phyloP scores from a whole-genome alignment of 2,329 filamentous ascomycete genomes.

The Epichloe sp. region DNA sequence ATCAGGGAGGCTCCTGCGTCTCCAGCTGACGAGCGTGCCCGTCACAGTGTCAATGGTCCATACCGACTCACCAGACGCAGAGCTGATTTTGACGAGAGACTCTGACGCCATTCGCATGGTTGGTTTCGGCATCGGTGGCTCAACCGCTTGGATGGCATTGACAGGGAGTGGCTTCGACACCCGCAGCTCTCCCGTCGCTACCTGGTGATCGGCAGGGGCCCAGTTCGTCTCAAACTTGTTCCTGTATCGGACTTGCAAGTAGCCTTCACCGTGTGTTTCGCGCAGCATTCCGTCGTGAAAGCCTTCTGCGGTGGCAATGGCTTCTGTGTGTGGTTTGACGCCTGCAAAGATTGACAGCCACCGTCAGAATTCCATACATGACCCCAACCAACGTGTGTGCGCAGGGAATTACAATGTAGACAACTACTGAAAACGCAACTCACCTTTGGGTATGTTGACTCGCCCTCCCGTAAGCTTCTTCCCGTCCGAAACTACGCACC shows the following conservation, averaged over 20 bases:
- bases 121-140: slow-evolving; percentile 10
- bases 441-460: slow-evolving; percentile 28
- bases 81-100: slow-evolving; percentile 19
- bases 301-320: slow-evolving; percentile 19
- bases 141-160: slow-evolving; percentile 8
- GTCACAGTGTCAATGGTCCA: slow-evolving; percentile 32
- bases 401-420: too few species aligned
- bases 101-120: slow-evolving; percentile 10
- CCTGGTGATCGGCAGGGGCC: slow-evolving; percentile 35
- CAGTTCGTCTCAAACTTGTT: slow-evolving; percentile 32
- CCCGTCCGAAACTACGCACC: slow-evolving; percentile 28
- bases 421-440: slow-evolving; percentile 3
- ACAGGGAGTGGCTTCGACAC: slow-evolving; percentile 23
- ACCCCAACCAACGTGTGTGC: too few species aligned
- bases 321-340: slow-evolving; percentile 29
- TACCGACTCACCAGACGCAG: slow-evolving; percentile 19
- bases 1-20: slow-evolving; percentile 15
- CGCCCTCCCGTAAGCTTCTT: slow-evolving; percentile 18
- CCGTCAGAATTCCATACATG: neutral
- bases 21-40: slow-evolving; percentile 31
- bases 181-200: slow-evolving; percentile 36
- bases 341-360: slow-evolving; percentile 12
- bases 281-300: slow-evolving; percentile 14
- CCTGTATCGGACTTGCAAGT: slow-evolving; percentile 35
- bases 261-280: slow-evolving; percentile 24